Base-by-base conservation (phyloP, 148 eudicot species). In the Cornus controversa region DNA sequence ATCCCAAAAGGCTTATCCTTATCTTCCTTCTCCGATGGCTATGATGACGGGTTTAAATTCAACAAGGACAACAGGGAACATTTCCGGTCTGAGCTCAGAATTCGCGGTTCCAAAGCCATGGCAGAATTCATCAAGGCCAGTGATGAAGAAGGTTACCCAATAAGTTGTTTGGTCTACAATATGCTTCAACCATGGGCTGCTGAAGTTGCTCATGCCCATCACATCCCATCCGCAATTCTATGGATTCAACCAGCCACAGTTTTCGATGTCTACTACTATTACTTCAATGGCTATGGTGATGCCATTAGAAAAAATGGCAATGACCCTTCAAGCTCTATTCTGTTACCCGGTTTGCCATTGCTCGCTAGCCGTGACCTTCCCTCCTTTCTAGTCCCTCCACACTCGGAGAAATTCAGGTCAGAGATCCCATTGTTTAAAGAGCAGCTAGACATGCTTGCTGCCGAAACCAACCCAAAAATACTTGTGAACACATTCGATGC, bases 211-310 rank as follows among this genome's bases (percentile, higher is more conserved):
- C 83, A 81, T 62, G 70, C 22, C 16, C 75, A 47, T 31, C 40
- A 76, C 76, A 53, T 89, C 62, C 89, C 87, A 1, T 77, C 77
- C 0, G 84, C 90, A 0, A 45, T 80, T 1, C 54, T 89, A 0
- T 87, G 89, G 90, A 78, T 84, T 29, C 92, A 89, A 84, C 85
- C 90, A 0, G 88, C 88, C 24, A n/a, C 86, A 0, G 73, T 85
- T 10, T 80, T 87, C 45, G 71, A 42, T 5, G 69, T 86, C 34
- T 85, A 79, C 77, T 83, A 80, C 72, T 76, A 83, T 63, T 86
- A 84, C 69, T 78, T 84, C 64, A 80, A 77, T 23, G 83, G 83
- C 0, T 80, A 83, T 16, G 70, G 50, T 13, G 81, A 75, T n/a
- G 66, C 34, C 10, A 78, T 87, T 25, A 23, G 18, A 5, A 73